phyloP scores from a whole-genome alignment of 2,329 filamentous ascomycete genomes.

The Talaromyces sp. region DNA sequence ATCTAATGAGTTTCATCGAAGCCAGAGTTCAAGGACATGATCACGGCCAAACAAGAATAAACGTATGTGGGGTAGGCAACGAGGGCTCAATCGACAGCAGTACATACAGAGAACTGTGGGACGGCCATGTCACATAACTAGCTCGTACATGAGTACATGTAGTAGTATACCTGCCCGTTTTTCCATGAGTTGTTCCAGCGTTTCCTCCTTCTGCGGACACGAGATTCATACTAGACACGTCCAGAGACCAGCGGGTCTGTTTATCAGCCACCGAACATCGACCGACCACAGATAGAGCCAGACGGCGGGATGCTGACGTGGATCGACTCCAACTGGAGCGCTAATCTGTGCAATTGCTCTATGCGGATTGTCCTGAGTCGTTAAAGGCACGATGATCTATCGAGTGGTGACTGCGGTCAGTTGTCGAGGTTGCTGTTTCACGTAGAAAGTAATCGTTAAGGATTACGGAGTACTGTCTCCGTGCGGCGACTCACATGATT shows the following conservation, averaged over 20 bases:
- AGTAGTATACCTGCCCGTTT: not conserved
- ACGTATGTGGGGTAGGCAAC: conserved; percentile 5
- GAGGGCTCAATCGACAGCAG: not conserved
- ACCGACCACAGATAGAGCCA: not conserved
- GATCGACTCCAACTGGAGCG: not conserved
- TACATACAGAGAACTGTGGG: not conserved
- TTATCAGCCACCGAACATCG: not conserved
- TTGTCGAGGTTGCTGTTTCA: not conserved
- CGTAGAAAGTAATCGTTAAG: too few species aligned
- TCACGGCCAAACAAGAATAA: not conserved
- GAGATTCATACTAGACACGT: not conserved
- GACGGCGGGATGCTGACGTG: not conserved
- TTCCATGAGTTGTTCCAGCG: not conserved
- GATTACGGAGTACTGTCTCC: not conserved
- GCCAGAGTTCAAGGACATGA: not conserved
- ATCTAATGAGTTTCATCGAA: not conserved
- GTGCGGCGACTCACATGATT: conserved; percentile 10
- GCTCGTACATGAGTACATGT: not conserved
- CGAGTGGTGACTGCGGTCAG: not conserved
- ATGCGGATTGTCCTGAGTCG: not conserved
- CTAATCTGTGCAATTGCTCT: not conserved
- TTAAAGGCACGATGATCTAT: not conserved
- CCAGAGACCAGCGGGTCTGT: conserved; percentile 7
- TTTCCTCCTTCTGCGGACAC: not conserved
- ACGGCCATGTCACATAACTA: conserved; percentile 2